Base-by-base conservation (phyloP, 345 rosid genomes). In the Gossypium australe region DNA sequence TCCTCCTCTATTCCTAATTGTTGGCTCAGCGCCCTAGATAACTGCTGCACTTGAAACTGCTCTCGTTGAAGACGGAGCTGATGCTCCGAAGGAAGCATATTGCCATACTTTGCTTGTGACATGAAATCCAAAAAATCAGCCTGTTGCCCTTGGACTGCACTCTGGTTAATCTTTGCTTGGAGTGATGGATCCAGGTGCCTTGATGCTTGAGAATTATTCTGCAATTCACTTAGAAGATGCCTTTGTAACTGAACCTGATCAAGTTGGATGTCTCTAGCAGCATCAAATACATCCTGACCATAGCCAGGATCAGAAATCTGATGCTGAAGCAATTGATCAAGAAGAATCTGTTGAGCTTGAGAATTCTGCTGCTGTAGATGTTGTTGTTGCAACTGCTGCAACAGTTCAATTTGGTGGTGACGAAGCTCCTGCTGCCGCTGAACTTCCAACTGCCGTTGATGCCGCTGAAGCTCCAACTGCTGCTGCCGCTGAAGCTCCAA, bases 1-100 rank as follows among this genome's bases (percentile, higher is more conserved):
- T 78, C 82, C 68, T 62, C 75, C 13, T 85, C 84, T 74, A 74
- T 74, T 55, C 80, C 83, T 20, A 78, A 70, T 48, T 74, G 82
- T 71, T 77, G 82, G 66, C 76, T 78, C 72, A 79, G 53, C 57
- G 78, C 81, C 78, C 74, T 29, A 49, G 85, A 78, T 58, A 83
- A 77, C 44, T 80, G 81, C 9, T 56, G 82, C 3, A 81, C 87
- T 57, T 77, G 85, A 57, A 82, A 66, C 57, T 76, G 85, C 55
- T 82, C 85, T 73, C 77, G 79, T 64, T 78, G 88, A 61, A 67
- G 78, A 57, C 22, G 83, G 47, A 82, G 49, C 73, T 78, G 81
- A 41, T 80, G 83, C 20, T 84, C 84, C 62, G 77, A 60, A 74
- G 72, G 74, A 27, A 66, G 76, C 38, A 78, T 61, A 65, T 75